These are phyloP conservation scores for Tremellales sp. DNA, from an alignment of 1,284 basidiomycete species.

Conservation along the genomic window DNA sequence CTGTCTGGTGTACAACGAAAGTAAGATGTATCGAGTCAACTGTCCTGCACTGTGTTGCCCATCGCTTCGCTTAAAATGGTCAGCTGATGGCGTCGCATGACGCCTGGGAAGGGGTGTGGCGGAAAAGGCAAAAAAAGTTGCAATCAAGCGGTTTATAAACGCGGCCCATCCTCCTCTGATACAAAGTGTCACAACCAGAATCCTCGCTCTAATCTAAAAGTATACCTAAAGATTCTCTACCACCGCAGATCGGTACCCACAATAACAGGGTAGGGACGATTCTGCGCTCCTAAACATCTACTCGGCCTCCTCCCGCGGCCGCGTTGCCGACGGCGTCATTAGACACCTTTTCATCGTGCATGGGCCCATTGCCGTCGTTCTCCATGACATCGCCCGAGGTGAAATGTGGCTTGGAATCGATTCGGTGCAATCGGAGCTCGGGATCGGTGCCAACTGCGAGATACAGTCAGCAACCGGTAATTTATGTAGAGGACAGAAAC, in stretches of 20 bases:
- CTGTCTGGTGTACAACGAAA: too few species aligned
- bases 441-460: constrained; percentile 54
- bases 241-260: not conserved
- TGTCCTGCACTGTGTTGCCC: too few species aligned
- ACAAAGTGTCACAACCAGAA: too few species aligned
- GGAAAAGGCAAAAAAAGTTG: too few species aligned
- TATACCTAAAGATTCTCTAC: too few species aligned
- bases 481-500: not conserved
- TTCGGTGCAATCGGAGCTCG: constrained; percentile 51
- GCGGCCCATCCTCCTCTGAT: too few species aligned
- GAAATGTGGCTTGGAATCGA: constrained; percentile 30
- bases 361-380: constrained; percentile 2
- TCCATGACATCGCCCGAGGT: constrained; percentile 26
- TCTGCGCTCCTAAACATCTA: constrained; percentile 17
- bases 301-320: constrained; percentile 24
- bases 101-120: too few species aligned
- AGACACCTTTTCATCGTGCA: constrained; percentile 13
- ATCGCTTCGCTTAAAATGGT: too few species aligned
- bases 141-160: too few species aligned
- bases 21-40: too few species aligned
- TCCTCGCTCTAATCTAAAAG: too few species aligned
- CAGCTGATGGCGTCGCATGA: too few species aligned
- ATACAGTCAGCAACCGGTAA: constrained; percentile 1
- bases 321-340: constrained; percentile 15
- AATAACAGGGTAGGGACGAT: not conserved